Conservation (phyloP, 2,329 filamentous ascomycete genomes). For the Penicillium brevicompactum region DNA sequence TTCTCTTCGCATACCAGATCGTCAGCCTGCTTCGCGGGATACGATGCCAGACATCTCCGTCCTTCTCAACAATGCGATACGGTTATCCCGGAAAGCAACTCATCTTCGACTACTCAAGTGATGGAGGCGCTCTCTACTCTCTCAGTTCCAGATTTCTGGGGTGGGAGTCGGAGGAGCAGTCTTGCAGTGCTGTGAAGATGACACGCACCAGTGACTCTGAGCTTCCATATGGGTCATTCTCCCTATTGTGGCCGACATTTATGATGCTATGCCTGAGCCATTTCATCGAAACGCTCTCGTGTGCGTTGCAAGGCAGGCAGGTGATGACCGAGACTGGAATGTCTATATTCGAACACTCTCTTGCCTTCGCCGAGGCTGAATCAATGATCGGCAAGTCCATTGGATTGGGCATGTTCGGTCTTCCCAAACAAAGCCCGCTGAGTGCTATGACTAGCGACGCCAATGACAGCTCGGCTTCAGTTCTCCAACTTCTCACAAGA, state of each 20-base stretch:
- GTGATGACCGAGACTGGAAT: slow-evolving; percentile 87
- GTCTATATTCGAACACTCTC: slow-evolving; percentile 93
- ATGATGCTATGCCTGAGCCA: slow-evolving; percentile 67
- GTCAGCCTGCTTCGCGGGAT: slow-evolving; percentile 76
- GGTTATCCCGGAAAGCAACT: slow-evolving; percentile 66
- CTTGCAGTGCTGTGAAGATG: slow-evolving; percentile 78
- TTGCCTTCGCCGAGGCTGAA: slow-evolving; percentile 95
- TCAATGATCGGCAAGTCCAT: slow-evolving; percentile 80
- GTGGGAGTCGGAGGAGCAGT: slow-evolving; percentile 71
- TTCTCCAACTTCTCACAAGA: slow-evolving; percentile 42
- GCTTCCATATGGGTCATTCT: slow-evolving; percentile 74
- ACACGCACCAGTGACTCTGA: slow-evolving; percentile 56
- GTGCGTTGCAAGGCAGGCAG: slow-evolving; percentile 80
- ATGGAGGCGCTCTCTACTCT: slow-evolving; percentile 70
- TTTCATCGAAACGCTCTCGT: slow-evolving; percentile 85
- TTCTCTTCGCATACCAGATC: slow-evolving; percentile 70
- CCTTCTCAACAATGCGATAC: slow-evolving; percentile 71
- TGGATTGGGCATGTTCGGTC: slow-evolving; percentile 66
- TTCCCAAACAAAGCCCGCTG: slow-evolving; percentile 46
- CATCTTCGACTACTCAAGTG: slow-evolving; percentile 69
- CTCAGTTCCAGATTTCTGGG: slow-evolving; percentile 73
- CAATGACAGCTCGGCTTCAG: slow-evolving; percentile 29
- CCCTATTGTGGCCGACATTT: slow-evolving; percentile 59
- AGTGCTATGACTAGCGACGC: slow-evolving; percentile 47
- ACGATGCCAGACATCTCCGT: slow-evolving; percentile 83